Percentiles rank a stretch among this genome's conserved stretches.
These are phyloP conservation scores for Pichia paraexigua DNA, from an alignment of 805 yeast species.

Conservation along the genomic window DNA sequence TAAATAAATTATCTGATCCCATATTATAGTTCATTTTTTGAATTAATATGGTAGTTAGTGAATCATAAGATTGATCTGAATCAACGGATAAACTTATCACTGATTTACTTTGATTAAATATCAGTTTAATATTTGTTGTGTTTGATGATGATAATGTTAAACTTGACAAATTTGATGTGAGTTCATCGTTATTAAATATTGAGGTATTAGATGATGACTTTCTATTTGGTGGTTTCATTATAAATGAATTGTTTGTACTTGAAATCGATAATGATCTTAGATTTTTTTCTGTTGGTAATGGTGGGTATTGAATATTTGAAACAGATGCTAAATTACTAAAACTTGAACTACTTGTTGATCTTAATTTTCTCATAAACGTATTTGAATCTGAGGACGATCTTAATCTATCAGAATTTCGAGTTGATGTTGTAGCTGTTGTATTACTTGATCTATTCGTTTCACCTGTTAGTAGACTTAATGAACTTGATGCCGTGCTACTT, in stretches of 20 bases:
- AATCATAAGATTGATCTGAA: conserved; percentile 13
- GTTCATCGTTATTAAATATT: conserved; percentile 4
- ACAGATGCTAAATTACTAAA: conserved; percentile 12
- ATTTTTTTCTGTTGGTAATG: conserved; percentile 22
- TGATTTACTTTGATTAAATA: conserved; percentile 35
- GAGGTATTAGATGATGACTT: conserved; percentile 9
- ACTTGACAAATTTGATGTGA: conserved; percentile 13
- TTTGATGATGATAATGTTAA: conserved; percentile 11
- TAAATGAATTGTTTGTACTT: background rate
- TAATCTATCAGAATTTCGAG: conserved; percentile 14
- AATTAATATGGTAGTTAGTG: conserved; percentile 37
- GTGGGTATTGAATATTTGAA: conserved; percentile 17
- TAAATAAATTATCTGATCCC: conserved; percentile 34
- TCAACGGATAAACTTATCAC: conserved; percentile 63
- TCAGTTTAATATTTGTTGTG: conserved; percentile 22
- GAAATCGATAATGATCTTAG: conserved; percentile 27
- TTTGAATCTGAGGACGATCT: conserved; percentile 22
- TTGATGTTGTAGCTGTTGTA: conserved; percentile 12
- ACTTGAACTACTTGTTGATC: conserved; percentile 22
- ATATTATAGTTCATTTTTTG: conserved; percentile 49
- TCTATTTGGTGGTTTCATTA: conserved; percentile 1
- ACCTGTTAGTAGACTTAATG: conserved; percentile 5
- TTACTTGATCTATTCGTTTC: conserved; percentile 12
- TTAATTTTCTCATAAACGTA: conserved; percentile 19
- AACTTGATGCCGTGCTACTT: conserved; percentile 4